Base-by-base conservation (phyloP, 257 asterid genomes). In the Cinchona pubescens region DNA sequence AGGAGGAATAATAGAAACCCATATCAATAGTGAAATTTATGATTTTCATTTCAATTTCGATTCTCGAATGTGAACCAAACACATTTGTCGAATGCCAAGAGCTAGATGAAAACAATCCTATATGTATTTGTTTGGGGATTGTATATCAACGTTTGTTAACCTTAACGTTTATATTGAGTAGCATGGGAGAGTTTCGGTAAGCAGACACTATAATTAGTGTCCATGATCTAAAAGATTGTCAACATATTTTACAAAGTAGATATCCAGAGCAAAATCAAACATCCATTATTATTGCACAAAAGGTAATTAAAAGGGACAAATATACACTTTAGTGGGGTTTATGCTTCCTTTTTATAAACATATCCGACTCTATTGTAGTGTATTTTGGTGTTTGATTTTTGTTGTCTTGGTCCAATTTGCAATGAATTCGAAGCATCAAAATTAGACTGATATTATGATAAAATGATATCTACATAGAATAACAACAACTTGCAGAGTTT, bases 201-300 rank as follows among this genome's bases (percentile, higher is more conserved):
- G 56, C 19, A 75, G 67, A 56, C 79, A 75, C 5, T 10, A 66
- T 69, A 56, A 46, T 51, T 69, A 38, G 63, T 35, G 60, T 65
- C 75, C 75, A 65, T 53, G 73, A 75, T 51, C 56, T 23, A 56
- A 38, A 62, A 58, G 74, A 48, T 32, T 32, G 75, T 71, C 75
- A 3, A 49, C 35, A 49, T 34, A 21, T 45, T 15, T 46, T 73
- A 48, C 80, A 43, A 71, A 30, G 30, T 58, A 72, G 73, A 61
- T 60, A 25, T 77, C 71, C 77, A 69, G 23, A 74, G 74, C 80
- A 75, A 71, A 74, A 75, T 82, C 78, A 71, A 73, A 70, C 78
- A 82, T 56, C 76, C 69, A 77, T 81, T 43, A 66, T 30, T 63
- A 49, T 62, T 25, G 48, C 58, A 51, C 19, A 29, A 68, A 30